Evolutionary conservation across 1,284 basidiomycete species (phyloP).

Genomic region (Microbotryomycetes sp.): DNA sequence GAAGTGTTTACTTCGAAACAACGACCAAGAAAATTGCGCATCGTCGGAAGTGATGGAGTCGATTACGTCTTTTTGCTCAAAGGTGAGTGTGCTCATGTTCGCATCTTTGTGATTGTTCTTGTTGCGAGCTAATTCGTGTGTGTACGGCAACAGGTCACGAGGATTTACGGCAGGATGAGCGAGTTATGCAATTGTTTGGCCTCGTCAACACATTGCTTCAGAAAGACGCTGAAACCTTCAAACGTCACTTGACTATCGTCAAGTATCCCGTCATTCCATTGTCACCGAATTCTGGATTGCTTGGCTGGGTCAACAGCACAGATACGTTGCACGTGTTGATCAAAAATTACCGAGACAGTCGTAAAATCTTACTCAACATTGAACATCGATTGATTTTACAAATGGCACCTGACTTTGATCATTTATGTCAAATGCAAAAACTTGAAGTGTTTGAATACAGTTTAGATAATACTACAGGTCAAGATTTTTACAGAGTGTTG

Average conservation of each 20-base stretch:
- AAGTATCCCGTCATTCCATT: slow-evolving; percentile 89
- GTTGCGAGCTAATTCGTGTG: neutral
- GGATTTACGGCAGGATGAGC: slow-evolving; percentile 96
- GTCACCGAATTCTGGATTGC: slow-evolving; percentile 88
- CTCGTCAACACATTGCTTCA: slow-evolving; percentile 92
- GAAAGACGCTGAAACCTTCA: slow-evolving; percentile 91
- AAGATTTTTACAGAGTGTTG: slow-evolving; percentile 95
- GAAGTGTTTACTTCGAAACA: slow-evolving; percentile 98
- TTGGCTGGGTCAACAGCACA: slow-evolving; percentile 94
- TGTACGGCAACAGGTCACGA: slow-evolving; percentile 66
- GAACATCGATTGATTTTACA: slow-evolving; percentile 96
- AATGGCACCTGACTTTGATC: slow-evolving; percentile 99
- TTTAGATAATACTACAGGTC: slow-evolving; percentile 95
- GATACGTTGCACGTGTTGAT: slow-evolving; percentile 98
- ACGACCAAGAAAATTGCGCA: slow-evolving; percentile 79
- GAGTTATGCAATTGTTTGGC: slow-evolving; percentile 98
- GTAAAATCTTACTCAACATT: slow-evolving; percentile 95
- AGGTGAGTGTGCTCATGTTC: slow-evolving; percentile 57
- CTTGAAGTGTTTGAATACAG: slow-evolving; percentile 99
- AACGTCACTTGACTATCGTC: slow-evolving; percentile 90
- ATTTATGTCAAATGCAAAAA: slow-evolving; percentile 88
- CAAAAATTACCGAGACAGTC: slow-evolving; percentile 80
- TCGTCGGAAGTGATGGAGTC: slow-evolving; percentile 86
- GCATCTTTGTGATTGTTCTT: neutral
- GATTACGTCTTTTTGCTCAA: slow-evolving; percentile 93